Conservation (phyloP, 495 filamentous ascomycete species). For the Xylaria acuta region DNA sequence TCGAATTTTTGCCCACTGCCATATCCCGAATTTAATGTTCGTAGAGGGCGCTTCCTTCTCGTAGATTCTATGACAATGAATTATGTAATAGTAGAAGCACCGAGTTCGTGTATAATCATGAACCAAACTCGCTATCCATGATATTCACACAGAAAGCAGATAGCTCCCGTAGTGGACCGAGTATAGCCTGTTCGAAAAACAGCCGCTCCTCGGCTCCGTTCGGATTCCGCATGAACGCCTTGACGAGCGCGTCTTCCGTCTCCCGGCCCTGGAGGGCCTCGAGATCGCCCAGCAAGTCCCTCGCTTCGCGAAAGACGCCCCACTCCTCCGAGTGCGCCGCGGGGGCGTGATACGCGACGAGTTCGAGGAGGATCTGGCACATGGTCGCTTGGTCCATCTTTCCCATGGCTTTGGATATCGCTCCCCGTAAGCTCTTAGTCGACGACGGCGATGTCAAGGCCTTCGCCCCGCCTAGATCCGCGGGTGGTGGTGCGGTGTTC, state of each 20-base stretch:
- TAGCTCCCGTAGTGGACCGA: conserved; percentile 43
- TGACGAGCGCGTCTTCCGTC: conserved; percentile 42
- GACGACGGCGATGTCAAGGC: not conserved
- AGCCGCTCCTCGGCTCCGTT: conserved; percentile 35
- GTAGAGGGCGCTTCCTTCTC: not conserved
- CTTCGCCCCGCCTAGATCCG: conserved; percentile 20
- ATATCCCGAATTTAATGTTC: not conserved
- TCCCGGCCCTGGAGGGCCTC: conserved; percentile 46
- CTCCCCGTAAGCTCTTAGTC: conserved; percentile 15
- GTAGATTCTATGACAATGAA: not conserved
- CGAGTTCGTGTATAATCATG: conserved; percentile 11
- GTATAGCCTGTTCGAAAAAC: conserved; percentile 48
- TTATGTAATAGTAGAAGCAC: not conserved
- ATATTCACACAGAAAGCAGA: conserved; percentile 45
- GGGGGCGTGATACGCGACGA: conserved; percentile 42
- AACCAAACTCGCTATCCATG: conserved; percentile 43
- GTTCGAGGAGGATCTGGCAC: conserved; percentile 46
- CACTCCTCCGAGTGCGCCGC: conserved; percentile 43
- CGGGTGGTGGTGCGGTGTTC: conserved; percentile 31
- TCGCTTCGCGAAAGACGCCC: conserved; percentile 44
- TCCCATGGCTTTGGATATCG: conserved; percentile 35
- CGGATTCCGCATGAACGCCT: conserved; percentile 46
- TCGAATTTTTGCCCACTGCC: not conserved
- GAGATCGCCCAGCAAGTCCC: conserved; percentile 45
- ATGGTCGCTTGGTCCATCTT: conserved; percentile 49